Base-by-base conservation (phyloP, 306 rosid species). In the Pueraria montana region DNA sequence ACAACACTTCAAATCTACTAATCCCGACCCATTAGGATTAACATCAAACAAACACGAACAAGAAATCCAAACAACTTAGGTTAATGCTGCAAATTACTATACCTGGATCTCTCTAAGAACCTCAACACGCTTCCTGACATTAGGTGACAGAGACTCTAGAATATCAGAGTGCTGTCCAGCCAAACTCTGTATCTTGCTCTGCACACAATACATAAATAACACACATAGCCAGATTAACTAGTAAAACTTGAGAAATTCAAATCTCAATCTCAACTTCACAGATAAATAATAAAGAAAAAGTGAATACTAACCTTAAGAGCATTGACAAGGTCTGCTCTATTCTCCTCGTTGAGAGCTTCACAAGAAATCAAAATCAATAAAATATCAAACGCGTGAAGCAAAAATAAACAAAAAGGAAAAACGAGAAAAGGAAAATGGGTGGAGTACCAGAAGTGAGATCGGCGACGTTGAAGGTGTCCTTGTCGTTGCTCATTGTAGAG, bases 101-200 rank as follows among this genome's bases (percentile, higher is more conserved):
- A 82, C 98, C 97, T 94, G 98, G 65, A 94, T 89, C 79, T 93
- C 97, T 84, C 96, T 89, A 55, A 94, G 98, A 84, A 91, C 87
- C 77, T 94, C 98, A 4, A 94, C 98, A 23, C 98, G 90, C 89
- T 90, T 94, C 65, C 94, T 85, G 63, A 94, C 95, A 40, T 18
- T 76, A 0, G 96, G 97, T 0, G 98, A 3, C 4, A 94, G 84
- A 20, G 83, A 82, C 83, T 91, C 97, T 0, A 94, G 89, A 75
- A 89, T 68, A 70, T 94, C 97, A 7, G 91, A 84, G 86, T 92
- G 97, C 80, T 92, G 92, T 43, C 97, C 97, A 59, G 97, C 96
- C 42, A 94, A 80, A 86, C 97, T 90, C 87, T 92, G 95, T 30
- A 91, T 93, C 90, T 89, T 92, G 86, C 80, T 90, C 98, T 94